Evolutionary conservation across 208 protist genomes (phyloP).

Genomic region (Crithidia fasciculata): DNA sequence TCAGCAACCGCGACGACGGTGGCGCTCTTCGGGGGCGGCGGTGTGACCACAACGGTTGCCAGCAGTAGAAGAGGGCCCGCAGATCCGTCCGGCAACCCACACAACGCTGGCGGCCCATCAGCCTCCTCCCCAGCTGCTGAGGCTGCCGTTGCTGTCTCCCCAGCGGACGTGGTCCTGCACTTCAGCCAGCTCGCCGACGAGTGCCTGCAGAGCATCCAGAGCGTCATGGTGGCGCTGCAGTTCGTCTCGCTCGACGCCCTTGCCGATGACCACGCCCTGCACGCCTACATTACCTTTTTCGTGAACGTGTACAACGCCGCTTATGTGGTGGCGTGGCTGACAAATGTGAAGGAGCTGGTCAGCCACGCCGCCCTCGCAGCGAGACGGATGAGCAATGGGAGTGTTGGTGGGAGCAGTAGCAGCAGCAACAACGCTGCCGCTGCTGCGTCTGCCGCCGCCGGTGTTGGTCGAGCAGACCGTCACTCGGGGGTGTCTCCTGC

Average conservation of each 20-base stretch:
- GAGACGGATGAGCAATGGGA: neutral
- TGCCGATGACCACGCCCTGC: conserved; percentile 18
- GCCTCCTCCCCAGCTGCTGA: neutral
- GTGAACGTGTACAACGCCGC: conserved; percentile 77
- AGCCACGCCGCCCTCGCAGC: conserved; percentile 9
- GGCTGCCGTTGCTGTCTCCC: neutral
- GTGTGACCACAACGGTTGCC: neutral
- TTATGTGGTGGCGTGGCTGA: conserved; percentile 77
- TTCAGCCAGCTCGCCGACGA: conserved; percentile 27
- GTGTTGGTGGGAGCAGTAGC: no score
- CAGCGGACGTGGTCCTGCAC: conserved; percentile 8
- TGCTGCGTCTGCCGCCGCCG: neutral
- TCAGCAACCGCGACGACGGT: neutral
- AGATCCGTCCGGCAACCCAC: no score
- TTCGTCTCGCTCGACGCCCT: conserved; percentile 21
- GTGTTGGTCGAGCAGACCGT: neutral
- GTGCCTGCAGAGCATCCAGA: conserved; percentile 31
- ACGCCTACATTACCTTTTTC: conserved; percentile 30
- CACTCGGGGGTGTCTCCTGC: neutral
- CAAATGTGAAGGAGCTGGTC: conserved; percentile 28
- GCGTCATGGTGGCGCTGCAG: conserved; percentile 27
- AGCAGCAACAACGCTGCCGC: neutral
- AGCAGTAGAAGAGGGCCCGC: neutral
- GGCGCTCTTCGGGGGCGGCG: conserved; percentile 7
- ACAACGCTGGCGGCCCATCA: neutral